Conservation (phyloP, 2,329 filamentous ascomycete species). For the Xylogone sp. region DNA sequence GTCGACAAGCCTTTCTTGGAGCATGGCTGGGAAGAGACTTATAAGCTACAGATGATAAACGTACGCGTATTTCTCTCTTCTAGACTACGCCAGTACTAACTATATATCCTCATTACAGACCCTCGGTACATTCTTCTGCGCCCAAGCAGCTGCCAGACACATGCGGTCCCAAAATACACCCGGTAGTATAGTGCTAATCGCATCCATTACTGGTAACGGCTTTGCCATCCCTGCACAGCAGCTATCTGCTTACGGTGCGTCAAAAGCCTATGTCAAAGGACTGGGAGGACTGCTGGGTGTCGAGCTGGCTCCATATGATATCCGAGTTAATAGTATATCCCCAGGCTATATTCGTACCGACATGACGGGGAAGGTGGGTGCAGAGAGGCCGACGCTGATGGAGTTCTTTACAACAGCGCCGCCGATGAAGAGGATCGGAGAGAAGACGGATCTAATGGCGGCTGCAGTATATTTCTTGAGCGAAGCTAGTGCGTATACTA, state of each 20-base stretch:
- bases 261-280: conserved; percentile 41
- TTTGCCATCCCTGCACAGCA: conserved; percentile 26
- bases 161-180: conserved; percentile 36
- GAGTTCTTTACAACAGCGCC: conserved; percentile 19
- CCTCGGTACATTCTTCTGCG: conserved; percentile 65
- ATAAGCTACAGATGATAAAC: not conserved
- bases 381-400: not conserved
- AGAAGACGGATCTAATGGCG: conserved; percentile 37
- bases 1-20: conserved; percentile 26
- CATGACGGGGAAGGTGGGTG: not conserved
- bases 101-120: conserved; percentile 42
- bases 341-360: conserved; percentile 22
- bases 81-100: not conserved
- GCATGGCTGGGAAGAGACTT: conserved; percentile 1
- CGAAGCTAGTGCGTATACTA: conserved; percentile 40
- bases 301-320: conserved; percentile 28
- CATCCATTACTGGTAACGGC: conserved; percentile 59
- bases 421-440: conserved; percentile 35
- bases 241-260: conserved; percentile 38
- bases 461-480: conserved; percentile 40
- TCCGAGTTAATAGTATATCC: conserved; percentile 30
- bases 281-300: conserved; percentile 37
- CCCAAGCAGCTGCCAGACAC: conserved; percentile 63
- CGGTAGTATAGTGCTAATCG: conserved; percentile 57
- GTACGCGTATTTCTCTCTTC: not conserved